phyloP scores from a whole-genome alignment of 2,329 filamentous ascomycete species.

The Neurospora crassa region DNA sequence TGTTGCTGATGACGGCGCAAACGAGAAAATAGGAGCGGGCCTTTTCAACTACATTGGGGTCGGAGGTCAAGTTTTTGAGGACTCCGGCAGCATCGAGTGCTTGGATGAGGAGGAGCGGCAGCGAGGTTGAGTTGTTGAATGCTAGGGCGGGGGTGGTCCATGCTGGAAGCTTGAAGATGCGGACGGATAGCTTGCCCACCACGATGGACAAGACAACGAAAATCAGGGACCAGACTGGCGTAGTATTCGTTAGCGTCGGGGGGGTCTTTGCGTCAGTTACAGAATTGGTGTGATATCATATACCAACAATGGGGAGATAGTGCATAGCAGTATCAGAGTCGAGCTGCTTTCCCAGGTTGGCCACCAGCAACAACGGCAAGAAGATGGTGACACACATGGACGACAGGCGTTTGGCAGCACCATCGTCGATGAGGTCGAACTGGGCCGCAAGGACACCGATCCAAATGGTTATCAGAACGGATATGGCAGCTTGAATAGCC shows the following conservation, averaged over 20 bases:
- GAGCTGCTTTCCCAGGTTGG: conserved; percentile 34
- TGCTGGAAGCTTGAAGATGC: conserved; percentile 31
- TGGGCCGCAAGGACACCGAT: conserved; percentile 33
- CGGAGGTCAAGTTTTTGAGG: conserved; percentile 34
- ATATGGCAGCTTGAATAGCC: conserved; percentile 36
- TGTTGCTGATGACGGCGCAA: conserved; percentile 53
- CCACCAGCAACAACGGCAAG: conserved; percentile 35
- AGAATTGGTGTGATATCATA: neutral
- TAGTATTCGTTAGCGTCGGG: neutral
- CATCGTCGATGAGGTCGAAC: conserved; percentile 27
- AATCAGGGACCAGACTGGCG: conserved; percentile 28
- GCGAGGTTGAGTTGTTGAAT: conserved; percentile 40
- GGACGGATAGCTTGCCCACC: conserved; percentile 28
- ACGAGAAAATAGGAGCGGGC: conserved; percentile 59
- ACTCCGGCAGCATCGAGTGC: conserved; percentile 43
- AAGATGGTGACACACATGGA: conserved; percentile 38
- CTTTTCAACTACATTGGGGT: conserved; percentile 37
- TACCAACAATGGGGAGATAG: conserved; percentile 27
- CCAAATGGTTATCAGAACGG: conserved; percentile 35
- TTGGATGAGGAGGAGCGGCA: conserved; percentile 35
- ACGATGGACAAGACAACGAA: conserved; percentile 30
- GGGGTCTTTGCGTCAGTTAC: neutral
- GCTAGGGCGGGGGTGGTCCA: conserved; percentile 36
- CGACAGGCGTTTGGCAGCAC: conserved; percentile 31
- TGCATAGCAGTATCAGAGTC: conserved; percentile 25